phyloP scores from a whole-genome alignment of 768 basidiomycete species.

The Lactarius pseudohatsudake region DNA sequence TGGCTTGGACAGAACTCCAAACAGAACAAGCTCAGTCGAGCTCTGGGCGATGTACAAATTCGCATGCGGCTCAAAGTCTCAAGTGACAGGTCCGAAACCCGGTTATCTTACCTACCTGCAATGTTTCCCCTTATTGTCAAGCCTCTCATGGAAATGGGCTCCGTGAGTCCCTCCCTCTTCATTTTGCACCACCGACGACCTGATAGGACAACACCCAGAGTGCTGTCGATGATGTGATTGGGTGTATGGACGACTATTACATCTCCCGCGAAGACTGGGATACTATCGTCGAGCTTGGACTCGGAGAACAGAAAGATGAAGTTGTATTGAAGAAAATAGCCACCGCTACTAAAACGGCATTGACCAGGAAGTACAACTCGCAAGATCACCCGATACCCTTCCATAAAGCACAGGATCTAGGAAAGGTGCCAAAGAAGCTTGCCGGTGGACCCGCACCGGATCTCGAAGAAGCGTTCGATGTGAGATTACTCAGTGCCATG shows the following conservation, averaged over 20 bases:
- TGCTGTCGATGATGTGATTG: slow-evolving; percentile 79
- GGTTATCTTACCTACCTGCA: slow-evolving; percentile 90
- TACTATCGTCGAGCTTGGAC: slow-evolving; percentile 87
- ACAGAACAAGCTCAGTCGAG: slow-evolving; percentile 74
- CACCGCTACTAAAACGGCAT: slow-evolving; percentile 72
- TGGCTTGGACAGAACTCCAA: slow-evolving; percentile 99
- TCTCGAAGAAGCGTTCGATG: slow-evolving; percentile 88
- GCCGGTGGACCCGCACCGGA: slow-evolving; percentile 76
- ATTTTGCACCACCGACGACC: neutral
- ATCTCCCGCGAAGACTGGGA: slow-evolving; percentile 97
- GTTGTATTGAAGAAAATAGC: slow-evolving; percentile 81
- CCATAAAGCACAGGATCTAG: slow-evolving; percentile 82
- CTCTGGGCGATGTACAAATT: slow-evolving; percentile 87
- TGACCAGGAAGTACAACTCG: slow-evolving; percentile 92
- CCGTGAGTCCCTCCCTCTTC: slow-evolving; percentile 51
- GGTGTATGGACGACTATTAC: slow-evolving; percentile 91
- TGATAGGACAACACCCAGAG: slow-evolving; percentile 45
- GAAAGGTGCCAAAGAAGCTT: slow-evolving; percentile 79
- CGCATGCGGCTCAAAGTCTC: slow-evolving; percentile 95
- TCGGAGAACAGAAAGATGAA: slow-evolving; percentile 77
- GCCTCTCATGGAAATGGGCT: slow-evolving; percentile 72
- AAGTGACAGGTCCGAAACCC: slow-evolving; percentile 84
- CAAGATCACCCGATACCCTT: slow-evolving; percentile 92
- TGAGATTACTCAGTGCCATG: slow-evolving; percentile 37
- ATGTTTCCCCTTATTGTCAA: slow-evolving; percentile 76